These are phyloP conservation scores for Clarireedia homoeocarpa DNA, from an alignment of 2,329 filamentous ascomycete genomes.

Conservation along the genomic window DNA sequence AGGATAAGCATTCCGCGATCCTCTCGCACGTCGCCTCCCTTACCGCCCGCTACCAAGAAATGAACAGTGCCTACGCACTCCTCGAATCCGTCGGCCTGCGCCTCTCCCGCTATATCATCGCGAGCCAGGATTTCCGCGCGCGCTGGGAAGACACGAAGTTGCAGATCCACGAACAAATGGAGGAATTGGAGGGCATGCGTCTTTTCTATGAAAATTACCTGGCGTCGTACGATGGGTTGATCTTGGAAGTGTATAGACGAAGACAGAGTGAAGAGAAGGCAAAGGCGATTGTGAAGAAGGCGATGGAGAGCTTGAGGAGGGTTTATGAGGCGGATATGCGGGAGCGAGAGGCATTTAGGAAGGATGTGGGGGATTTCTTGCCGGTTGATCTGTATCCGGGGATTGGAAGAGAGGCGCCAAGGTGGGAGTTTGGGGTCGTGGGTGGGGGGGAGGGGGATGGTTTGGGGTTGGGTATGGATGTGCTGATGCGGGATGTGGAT, in stretches of 20 bases:
- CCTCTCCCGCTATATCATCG: conserved; percentile 56
- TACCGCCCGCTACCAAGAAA: conserved; percentile 46
- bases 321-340: conserved; percentile 65
- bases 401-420: conserved; percentile 42
- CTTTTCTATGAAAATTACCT: conserved; percentile 85
- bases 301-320: conserved; percentile 67
- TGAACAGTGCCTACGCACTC: conserved; percentile 54
- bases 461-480: conserved; percentile 10
- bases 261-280: conserved; percentile 67
- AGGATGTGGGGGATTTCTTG: conserved; percentile 77
- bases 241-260: conserved; percentile 76
- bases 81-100: conserved; percentile 61
- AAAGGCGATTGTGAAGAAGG: conserved; percentile 65
- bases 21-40: conserved; percentile 53
- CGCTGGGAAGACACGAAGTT: conserved; percentile 70
- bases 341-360: conserved; percentile 69
- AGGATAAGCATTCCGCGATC: conserved; percentile 58
- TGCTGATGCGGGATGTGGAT: conserved; percentile 8
- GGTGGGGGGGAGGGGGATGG: conserved; percentile 13
- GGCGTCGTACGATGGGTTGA: conserved; percentile 72
- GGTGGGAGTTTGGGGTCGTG: conserved; percentile 22
- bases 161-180: conserved; percentile 58
- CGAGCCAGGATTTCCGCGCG: conserved; percentile 54
- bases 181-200: conserved; percentile 68
- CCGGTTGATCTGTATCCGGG: conserved; percentile 84